phyloP scores from a whole-genome alignment of 495 filamentous ascomycete genomes.

The Penicillium robsamsonii region DNA sequence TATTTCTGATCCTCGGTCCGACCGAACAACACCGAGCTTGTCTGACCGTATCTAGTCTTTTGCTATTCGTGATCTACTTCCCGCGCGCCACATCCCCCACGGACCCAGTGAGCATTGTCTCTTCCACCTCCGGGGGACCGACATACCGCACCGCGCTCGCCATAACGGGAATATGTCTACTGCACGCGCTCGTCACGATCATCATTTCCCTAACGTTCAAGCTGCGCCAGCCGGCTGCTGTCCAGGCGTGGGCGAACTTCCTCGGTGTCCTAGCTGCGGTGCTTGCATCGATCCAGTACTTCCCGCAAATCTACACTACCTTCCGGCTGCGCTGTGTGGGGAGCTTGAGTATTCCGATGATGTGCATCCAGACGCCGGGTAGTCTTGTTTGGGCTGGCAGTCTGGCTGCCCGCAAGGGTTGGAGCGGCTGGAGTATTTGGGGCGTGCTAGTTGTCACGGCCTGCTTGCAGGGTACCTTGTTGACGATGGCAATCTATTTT shows the following conservation, averaged over 20 bases:
- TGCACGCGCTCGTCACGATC: conserved; percentile 67
- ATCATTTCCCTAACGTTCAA: conserved; percentile 63
- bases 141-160: conserved; percentile 72
- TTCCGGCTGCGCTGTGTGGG: conserved; percentile 78
- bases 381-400: conserved; percentile 86
- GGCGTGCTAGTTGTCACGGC: conserved; percentile 84
- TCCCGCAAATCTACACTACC: conserved; percentile 92
- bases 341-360: conserved; percentile 93
- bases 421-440: conserved; percentile 93
- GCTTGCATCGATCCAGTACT: conserved; percentile 86
- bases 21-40: neutral
- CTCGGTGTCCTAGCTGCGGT: conserved; percentile 73
- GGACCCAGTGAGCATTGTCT: conserved; percentile 24
- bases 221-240: conserved; percentile 51
- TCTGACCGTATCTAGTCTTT: conserved; percentile 51
- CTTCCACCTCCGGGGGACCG: conserved; percentile 41
- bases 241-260: conserved; percentile 76
- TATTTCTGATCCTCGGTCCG: neutral
- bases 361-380: conserved; percentile 95
- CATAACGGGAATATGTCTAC: conserved; percentile 64
- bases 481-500: conserved; percentile 78
- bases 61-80: conserved; percentile 84
- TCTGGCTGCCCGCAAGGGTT: conserved; percentile 74
- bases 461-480: conserved; percentile 75
- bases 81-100: conserved; percentile 58